Base-by-base conservation (phyloP, 148 eudicot genomes). In the Spergularia marina region DNA sequence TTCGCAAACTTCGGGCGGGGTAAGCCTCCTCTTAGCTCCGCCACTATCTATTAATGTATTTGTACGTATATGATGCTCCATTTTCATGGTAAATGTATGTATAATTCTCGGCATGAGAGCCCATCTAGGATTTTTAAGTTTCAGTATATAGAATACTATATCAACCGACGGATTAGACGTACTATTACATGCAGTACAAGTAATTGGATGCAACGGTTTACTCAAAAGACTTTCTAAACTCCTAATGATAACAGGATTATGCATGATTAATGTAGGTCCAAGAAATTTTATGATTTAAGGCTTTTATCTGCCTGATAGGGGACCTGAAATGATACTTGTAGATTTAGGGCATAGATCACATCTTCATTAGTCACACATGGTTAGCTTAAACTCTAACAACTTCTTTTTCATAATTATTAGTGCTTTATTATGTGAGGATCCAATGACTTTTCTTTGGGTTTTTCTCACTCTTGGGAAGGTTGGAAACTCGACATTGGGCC, bases 301-400 rank as follows among this genome's bases (percentile, higher is more conserved):
- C 79, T 64, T 76, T 61, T 57, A 77, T 74, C 75, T 73, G 68
- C 60, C 77, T 70, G 44, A 59, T 76, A 84, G 83, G 85, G 80
- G 86, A 81, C 88, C 86, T 83, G 85, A 87, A 84, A 87, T 87
- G 76, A 87, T 85, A 86, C 83, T 59, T 63, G 81, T 66, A 77
- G 80, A 87, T 87, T 68, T 79, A 80, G 72, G 70, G 72, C 68
- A 77, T 80, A 80, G 65, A 80, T 73, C 76, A 82, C 83, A 74
- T 82, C 80, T 79, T 59, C 81, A 81, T 79, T 71, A 65, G 70
- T 70, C 74, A 63, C 71, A 60, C 8, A 59, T 82, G 78, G 78
- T 72, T 67, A 74, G 58, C 79, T 69, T 36, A 20, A 79, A 79
- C 76, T 76, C 79, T 74, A 86, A 76, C 78, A 25, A 79, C 77